phyloP scores from a whole-genome alignment of 331 rosid genomes.

The Quercus lobata region DNA sequence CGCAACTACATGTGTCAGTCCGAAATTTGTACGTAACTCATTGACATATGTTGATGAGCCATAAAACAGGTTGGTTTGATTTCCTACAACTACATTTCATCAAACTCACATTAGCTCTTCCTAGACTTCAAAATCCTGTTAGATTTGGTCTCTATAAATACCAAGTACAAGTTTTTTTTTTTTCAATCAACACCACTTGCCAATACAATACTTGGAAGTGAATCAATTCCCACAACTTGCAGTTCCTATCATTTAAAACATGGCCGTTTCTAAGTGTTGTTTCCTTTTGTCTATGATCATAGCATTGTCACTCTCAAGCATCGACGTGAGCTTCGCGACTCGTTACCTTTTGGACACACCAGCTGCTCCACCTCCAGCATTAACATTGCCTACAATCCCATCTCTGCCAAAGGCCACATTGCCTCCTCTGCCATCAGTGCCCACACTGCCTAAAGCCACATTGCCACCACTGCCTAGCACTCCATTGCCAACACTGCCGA shows the following conservation, averaged over 20 bases:
- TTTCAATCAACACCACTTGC: background rate
- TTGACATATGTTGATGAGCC: background rate
- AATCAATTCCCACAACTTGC: background rate
- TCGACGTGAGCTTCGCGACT: too few species aligned
- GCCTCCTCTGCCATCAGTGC: conserved; percentile 24
- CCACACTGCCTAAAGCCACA: background rate
- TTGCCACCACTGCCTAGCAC: too few species aligned
- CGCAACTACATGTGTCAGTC: background rate
- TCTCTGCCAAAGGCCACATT: too few species aligned
- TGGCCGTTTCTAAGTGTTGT: background rate
- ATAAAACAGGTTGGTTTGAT: background rate
- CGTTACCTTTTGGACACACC: too few species aligned
- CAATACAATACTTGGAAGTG: background rate
- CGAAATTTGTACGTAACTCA: background rate
- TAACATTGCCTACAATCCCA: too few species aligned
- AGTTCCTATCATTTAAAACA: background rate
- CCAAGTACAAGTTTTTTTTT: background rate
- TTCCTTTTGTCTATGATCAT: conserved; percentile 8
- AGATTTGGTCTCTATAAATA: conserved; percentile 2
- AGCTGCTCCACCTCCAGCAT: too few species aligned
- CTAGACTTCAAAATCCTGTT: too few species aligned
- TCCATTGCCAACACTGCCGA: too few species aligned
- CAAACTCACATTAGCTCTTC: conserved; percentile 4
- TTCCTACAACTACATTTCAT: conserved; percentile 17
- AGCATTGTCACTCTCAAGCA: too few species aligned